Evolutionary conservation across 768 basidiomycete genomes (phyloP).

Genomic region (Wakefieldia striispora): DNA sequence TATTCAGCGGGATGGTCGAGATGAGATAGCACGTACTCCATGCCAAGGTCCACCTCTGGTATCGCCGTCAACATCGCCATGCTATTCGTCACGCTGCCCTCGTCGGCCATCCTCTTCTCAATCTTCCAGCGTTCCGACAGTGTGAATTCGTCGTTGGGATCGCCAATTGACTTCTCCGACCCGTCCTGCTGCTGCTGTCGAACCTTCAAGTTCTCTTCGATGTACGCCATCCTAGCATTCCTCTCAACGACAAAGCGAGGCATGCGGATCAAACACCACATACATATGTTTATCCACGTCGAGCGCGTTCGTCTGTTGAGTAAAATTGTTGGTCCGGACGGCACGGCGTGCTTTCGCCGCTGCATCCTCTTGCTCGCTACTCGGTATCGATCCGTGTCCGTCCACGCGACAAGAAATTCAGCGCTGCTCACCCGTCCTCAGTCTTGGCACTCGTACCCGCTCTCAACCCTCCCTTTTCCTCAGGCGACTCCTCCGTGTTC

Average conservation of each 20-base stretch:
- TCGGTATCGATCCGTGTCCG: too few relatives aligned
- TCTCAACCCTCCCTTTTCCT: conserved; percentile 55
- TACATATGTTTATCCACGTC: conserved; percentile 99
- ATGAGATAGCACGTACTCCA: conserved; percentile 70
- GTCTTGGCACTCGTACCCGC: conserved; percentile 31
- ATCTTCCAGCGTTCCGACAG: conserved; percentile 64
- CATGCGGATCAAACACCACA: conserved; percentile 27
- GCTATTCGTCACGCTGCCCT: conserved; percentile 92
- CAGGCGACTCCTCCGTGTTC: conserved; percentile 39
- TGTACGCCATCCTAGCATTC: conserved; percentile 89
- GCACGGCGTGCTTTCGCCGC: conserved; percentile 70
- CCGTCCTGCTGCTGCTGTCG: conserved; percentile 56
- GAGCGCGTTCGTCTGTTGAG: conserved; percentile 91
- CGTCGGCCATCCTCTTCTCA: conserved; percentile 61
- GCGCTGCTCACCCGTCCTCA: conserved; percentile 47
- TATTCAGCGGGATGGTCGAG: not conserved
- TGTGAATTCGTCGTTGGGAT: conserved; percentile 73
- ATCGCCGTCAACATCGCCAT: conserved; percentile 96
- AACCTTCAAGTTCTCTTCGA: conserved; percentile 88
- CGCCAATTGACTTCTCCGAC: conserved; percentile 41
- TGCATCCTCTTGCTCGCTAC: conserved; percentile 61
- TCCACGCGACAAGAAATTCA: too few relatives aligned
- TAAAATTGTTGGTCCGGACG: conserved; percentile 89
- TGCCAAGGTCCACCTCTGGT: conserved; percentile 96
- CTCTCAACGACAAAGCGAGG: not conserved